phyloP scores from a whole-genome alignment of 345 rosid species.

The Aethionema arabicum region DNA sequence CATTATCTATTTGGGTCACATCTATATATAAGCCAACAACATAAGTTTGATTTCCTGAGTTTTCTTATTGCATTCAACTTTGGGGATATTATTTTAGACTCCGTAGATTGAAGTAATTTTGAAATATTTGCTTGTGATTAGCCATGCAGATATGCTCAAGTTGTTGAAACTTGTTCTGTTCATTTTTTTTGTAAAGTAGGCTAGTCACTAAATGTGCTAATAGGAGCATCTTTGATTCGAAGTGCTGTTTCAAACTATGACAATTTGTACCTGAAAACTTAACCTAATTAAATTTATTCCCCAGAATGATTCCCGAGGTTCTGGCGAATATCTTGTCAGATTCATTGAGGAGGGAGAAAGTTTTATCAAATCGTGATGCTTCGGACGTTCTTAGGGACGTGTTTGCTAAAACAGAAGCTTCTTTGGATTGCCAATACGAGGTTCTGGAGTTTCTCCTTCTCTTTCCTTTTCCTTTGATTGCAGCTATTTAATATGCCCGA shows the following conservation, averaged over 20 bases:
- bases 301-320: slow-evolving; percentile 81
- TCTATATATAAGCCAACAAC: neutral
- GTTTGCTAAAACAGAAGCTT: slow-evolving; percentile 77
- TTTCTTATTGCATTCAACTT: slow-evolving; percentile 4
- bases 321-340: slow-evolving; percentile 71
- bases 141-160: slow-evolving; percentile 18
- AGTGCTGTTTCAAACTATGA: slow-evolving; percentile 19
- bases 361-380: slow-evolving; percentile 70
- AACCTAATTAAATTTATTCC: slow-evolving; percentile 15
- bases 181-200: slow-evolving; percentile 14
- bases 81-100: too few relatives aligned
- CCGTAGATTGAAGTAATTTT: neutral
- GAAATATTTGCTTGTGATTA: slow-evolving; percentile 15
- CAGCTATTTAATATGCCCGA: slow-evolving; percentile 18
- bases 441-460: slow-evolving; percentile 41
- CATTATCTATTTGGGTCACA: slow-evolving; percentile 12
- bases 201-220: slow-evolving; percentile 18
- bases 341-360: slow-evolving; percentile 61
- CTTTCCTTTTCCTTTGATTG: slow-evolving; percentile 15
- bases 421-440: slow-evolving; percentile 82
- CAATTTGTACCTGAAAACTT: slow-evolving; percentile 6
- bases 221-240: slow-evolving; percentile 24
- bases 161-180: slow-evolving; percentile 24
- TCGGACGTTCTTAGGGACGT: slow-evolving; percentile 79
- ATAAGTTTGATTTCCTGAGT: slow-evolving; percentile 4